Evolutionary conservation across 306 rosid species (phyloP).

Genomic region (Ochetophila trinervis): DNA sequence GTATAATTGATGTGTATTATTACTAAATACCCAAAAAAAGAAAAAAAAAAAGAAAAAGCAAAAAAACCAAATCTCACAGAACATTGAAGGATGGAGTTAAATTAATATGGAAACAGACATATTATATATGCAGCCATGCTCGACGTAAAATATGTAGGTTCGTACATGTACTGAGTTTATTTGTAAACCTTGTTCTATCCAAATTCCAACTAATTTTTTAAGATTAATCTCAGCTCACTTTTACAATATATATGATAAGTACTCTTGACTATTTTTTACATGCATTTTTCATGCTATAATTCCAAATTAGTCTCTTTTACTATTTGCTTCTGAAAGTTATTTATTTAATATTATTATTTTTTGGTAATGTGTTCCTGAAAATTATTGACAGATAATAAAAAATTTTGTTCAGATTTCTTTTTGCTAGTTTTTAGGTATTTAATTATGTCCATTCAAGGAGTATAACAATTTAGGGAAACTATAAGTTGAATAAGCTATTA

Average conservation of each 20-base stretch:
- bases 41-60: no score
- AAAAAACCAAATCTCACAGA: not conserved
- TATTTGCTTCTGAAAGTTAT: not conserved
- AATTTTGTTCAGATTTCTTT: no score
- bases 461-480: not conserved
- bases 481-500: not conserved
- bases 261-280: no score
- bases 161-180: not conserved
- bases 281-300: no score
- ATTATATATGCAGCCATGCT: not conserved
- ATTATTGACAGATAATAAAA: no score
- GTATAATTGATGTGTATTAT: not conserved
- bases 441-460: not conserved
- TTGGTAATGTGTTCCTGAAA: not conserved
- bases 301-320: not conserved
- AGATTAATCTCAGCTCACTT: not conserved
- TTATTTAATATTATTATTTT: no score
- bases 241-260: not conserved
- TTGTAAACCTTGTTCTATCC: not conserved
- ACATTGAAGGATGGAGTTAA: not conserved
- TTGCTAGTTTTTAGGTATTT: not conserved
- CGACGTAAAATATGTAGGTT: not conserved
- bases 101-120: not conserved
- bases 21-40: not conserved
- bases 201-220: no score